phyloP scores from a whole-genome alignment of 768 basidiomycete species.

The Pleurotus sapidus region DNA sequence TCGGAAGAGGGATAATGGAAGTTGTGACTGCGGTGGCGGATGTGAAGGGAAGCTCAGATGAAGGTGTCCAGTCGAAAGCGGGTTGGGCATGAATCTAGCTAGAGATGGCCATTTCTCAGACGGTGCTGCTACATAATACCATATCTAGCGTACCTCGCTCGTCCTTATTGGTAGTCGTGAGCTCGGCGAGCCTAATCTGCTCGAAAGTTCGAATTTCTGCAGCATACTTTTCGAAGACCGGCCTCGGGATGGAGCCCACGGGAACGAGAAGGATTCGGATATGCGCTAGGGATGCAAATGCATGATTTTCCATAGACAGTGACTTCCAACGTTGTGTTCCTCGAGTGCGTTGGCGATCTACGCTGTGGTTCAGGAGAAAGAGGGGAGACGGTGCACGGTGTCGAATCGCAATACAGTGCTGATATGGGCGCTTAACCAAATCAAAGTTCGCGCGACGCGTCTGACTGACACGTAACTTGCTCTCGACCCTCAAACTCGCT shows the following conservation, averaged over 20 bases:
- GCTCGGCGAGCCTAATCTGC: constrained; percentile 74
- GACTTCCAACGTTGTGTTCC: not conserved
- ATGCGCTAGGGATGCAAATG: constrained; percentile 83
- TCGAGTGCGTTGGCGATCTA: not conserved
- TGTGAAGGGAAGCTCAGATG: constrained; percentile 79
- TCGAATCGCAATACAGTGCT: not conserved
- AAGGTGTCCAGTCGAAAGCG: constrained; percentile 73
- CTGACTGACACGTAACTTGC: constrained; percentile 4
- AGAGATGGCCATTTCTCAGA: constrained; percentile 6
- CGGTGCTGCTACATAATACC: not conserved
- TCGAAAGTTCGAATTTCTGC: constrained; percentile 73
- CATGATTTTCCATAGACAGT: constrained; percentile 58
- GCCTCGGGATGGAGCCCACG: constrained; percentile 68
- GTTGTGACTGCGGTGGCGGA: constrained; percentile 67
- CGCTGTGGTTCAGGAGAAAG: too few relatives aligned
- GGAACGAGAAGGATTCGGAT: constrained; percentile 85
- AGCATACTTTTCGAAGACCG: constrained; percentile 74
- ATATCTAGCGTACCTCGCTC: constrained; percentile 55
- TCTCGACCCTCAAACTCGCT: not conserved
- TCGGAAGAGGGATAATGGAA: constrained; percentile 68
- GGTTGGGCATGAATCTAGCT: constrained; percentile 83
- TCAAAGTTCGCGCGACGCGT: constrained; percentile 9
- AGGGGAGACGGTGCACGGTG: too few relatives aligned
- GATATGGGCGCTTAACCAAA: constrained; percentile 5
- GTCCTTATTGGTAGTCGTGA: constrained; percentile 76